These are phyloP conservation scores for Nissolia schottii DNA, from an alignment of 306 rosid species.

Conservation along the genomic window DNA sequence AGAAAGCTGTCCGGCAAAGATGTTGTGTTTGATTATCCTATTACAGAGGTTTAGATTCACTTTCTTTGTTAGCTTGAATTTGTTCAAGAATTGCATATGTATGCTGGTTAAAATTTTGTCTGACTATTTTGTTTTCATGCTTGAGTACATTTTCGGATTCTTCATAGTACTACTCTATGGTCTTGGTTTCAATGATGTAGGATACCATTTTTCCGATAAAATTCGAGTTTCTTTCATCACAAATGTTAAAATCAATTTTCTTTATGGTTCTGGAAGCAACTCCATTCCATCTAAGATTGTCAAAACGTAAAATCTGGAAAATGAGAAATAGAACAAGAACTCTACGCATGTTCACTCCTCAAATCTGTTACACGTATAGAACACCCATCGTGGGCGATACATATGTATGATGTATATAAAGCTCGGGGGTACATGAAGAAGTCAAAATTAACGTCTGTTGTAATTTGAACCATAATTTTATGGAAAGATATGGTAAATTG, in stretches of 20 bases:
- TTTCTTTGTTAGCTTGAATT: not conserved
- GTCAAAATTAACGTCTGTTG: too few relatives aligned
- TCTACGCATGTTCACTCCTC: too few relatives aligned
- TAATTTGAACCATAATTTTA: too few relatives aligned
- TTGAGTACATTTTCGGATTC: not conserved
- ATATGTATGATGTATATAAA: too few relatives aligned
- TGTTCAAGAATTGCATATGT: not conserved
- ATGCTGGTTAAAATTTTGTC: constrained; percentile 27
- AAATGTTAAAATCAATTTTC: not conserved
- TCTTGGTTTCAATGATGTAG: constrained; percentile 1
- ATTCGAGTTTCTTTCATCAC: not conserved
- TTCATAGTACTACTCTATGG: not conserved
- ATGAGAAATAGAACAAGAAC: too few relatives aligned
- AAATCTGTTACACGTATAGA: too few relatives aligned
- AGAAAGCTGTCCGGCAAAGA: constrained; percentile 89
- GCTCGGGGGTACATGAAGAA: too few relatives aligned
- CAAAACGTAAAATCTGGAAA: not conserved
- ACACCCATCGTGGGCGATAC: too few relatives aligned
- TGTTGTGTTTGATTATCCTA: constrained; percentile 78
- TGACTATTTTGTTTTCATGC: not conserved
- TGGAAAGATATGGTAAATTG: too few relatives aligned
- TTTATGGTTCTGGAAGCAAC: not conserved
- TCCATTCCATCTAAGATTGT: not conserved
- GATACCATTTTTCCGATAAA: not conserved
- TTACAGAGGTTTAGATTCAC: constrained; percentile 47